A percentile compares a stretch with the other conserved stretches of the same genome.
These are phyloP conservation scores for Basidioascus undulatus DNA, from an alignment of 768 basidiomycete species.

Conservation along the genomic window DNA sequence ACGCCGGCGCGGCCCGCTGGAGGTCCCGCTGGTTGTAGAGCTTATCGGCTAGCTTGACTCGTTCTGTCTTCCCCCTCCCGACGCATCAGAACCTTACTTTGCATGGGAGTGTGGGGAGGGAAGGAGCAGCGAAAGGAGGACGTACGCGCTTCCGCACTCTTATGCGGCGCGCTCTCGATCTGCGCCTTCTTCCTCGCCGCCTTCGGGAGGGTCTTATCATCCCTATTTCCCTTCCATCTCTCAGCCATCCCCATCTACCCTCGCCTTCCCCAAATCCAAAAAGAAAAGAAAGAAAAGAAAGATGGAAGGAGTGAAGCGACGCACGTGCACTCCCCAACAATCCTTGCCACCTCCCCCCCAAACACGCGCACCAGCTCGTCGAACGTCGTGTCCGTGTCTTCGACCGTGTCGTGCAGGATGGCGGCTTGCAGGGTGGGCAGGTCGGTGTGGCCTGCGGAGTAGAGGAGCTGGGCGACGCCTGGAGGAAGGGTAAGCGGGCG, in stretches of 20 bases:
- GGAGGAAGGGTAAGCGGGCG: too few relatives aligned
- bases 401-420: constrained; percentile 19
- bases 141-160: constrained; percentile 5
- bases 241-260: constrained; percentile 1
- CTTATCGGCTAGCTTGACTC: constrained; percentile 10
- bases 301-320: too few relatives aligned
- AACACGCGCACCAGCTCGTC: constrained; percentile 16
- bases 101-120: neutral
- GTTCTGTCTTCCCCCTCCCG: too few relatives aligned
- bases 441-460: constrained; percentile 15
- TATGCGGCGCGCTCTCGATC: constrained; percentile 5
- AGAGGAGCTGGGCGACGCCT: constrained; percentile 17
- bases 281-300: neutral
- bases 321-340: constrained; percentile 13
- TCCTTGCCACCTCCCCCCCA: constrained; percentile 16
- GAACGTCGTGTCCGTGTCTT: constrained; percentile 18
- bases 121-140: neutral
- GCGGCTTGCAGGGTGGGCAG: constrained; percentile 17
- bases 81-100: too few relatives aligned
- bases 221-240: too few relatives aligned
- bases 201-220: constrained; percentile 2
- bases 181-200: constrained; percentile 7
- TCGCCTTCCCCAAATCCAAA: too few relatives aligned
- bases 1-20: neutral
- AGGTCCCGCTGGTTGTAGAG: constrained; percentile 7